Conservation (phyloP, 2,329 filamentous ascomycete genomes). For the Colletotrichum eremochloae region DNA sequence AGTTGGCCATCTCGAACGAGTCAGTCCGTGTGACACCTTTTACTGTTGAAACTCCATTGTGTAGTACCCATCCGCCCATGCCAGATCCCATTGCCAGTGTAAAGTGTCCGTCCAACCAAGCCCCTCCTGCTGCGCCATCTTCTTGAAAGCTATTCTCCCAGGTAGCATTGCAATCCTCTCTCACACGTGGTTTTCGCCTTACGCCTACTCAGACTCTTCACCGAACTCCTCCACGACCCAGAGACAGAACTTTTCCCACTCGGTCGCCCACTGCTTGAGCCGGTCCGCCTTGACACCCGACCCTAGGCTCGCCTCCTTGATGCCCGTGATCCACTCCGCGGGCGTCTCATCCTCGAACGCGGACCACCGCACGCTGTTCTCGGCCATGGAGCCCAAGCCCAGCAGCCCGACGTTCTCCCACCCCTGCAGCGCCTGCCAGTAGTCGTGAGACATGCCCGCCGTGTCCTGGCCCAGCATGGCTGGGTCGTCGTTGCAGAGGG, state of each 20-base stretch:
- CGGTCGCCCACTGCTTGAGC: constrained; percentile 78
- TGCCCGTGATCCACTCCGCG: constrained; percentile 76
- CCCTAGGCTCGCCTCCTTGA: constrained; percentile 78
- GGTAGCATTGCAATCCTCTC: background rate
- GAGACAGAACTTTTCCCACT: constrained; percentile 86
- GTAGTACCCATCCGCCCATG: constrained; percentile 2
- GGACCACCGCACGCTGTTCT: constrained; percentile 88
- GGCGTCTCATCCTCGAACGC: constrained; percentile 80
- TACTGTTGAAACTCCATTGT: constrained; percentile 36
- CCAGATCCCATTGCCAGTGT: background rate
- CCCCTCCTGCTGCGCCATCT: background rate
- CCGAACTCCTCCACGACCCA: constrained; percentile 83
- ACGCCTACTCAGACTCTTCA: constrained; percentile 65
- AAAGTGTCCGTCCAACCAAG: background rate
- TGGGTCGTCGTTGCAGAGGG: constrained; percentile 85
- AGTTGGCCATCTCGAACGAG: background rate
- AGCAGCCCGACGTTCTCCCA: constrained; percentile 87
- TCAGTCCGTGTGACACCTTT: constrained; percentile 14
- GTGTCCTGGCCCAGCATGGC: constrained; percentile 82
- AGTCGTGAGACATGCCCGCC: constrained; percentile 85
- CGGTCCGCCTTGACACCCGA: constrained; percentile 74
- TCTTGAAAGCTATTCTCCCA: constrained; percentile 3
- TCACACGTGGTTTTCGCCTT: background rate
- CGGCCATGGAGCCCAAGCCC: constrained; percentile 82
- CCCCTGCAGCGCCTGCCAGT: constrained; percentile 87